A percentile compares a stretch with the other conserved stretches of the same genome.
These are phyloP conservation scores for Gentiana straminea DNA, from an alignment of 257 asterid species.

Conservation along the genomic window DNA sequence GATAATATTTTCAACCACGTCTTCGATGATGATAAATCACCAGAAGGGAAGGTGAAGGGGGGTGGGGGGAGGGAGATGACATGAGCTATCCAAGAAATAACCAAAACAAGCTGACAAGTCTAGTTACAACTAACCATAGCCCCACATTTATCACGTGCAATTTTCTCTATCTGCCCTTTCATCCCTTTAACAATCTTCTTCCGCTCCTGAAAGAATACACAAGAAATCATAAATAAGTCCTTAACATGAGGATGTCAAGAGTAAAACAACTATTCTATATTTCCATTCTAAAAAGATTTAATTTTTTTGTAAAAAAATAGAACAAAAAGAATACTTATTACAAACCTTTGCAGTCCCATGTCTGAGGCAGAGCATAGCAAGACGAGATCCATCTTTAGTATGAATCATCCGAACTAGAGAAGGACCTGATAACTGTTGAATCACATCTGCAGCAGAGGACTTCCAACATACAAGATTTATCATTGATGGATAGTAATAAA, in stretches of 20 bases:
- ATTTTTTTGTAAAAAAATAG: slow-evolving; percentile 1
- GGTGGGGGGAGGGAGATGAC: no score
- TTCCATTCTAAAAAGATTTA: background rate
- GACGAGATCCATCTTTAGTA: slow-evolving; percentile 85
- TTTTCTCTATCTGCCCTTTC: slow-evolving; percentile 63
- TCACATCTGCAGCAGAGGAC: slow-evolving; percentile 83
- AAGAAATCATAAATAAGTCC: background rate
- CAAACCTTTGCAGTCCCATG: slow-evolving; percentile 92
- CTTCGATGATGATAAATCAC: no score
- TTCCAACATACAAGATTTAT: slow-evolving; percentile 39
- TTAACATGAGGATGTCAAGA: slow-evolving; percentile 2
- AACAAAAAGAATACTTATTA: background rate
- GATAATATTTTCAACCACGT: no score
- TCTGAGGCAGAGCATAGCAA: slow-evolving; percentile 68
- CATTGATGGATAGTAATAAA: background rate
- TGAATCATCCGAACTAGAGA: slow-evolving; percentile 65
- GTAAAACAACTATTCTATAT: background rate
- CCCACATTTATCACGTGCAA: slow-evolving; percentile 70
- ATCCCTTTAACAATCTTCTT: slow-evolving; percentile 88
- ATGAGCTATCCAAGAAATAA: no score
- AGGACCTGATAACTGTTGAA: slow-evolving; percentile 64
- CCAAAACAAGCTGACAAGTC: no score
- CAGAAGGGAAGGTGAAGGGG: no score
- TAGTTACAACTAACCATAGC: slow-evolving; percentile 29
- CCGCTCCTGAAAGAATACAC: slow-evolving; percentile 44